A percentile compares a stretch with the other conserved stretches of the same genome.
phyloP scores from a whole-genome alignment of 495 filamentous ascomycete genomes.

The Bathelium albidoporum region DNA sequence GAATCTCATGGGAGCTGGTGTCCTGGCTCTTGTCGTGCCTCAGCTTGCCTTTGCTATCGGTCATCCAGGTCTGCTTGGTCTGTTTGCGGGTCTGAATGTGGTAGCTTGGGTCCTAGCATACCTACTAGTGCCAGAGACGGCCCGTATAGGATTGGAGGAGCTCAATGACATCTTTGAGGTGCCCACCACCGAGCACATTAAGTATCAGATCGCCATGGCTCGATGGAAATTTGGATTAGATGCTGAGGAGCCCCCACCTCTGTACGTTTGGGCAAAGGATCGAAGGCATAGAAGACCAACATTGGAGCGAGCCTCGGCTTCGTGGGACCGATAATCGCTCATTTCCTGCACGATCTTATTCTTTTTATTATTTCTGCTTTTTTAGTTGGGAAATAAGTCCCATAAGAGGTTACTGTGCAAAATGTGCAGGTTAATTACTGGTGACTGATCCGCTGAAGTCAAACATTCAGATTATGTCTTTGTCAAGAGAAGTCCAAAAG shows the following conservation, averaged over 20 bases:
- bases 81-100: constrained; percentile 19
- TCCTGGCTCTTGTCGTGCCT: constrained; percentile 20
- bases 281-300: neutral
- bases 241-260: neutral
- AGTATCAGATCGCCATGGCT: constrained; percentile 25
- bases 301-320: neutral
- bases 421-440: no score
- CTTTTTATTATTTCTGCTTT: neutral
- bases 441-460: no score
- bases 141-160: constrained; percentile 51
- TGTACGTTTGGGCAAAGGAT: constrained; percentile 2
- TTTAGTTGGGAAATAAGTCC: no score
- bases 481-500: no score
- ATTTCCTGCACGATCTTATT: neutral
- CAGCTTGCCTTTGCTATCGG: constrained; percentile 12
- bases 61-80: constrained; percentile 13
- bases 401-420: no score
- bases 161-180: constrained; percentile 63
- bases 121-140: constrained; percentile 19
- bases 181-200: constrained; percentile 26
- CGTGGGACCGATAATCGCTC: neutral
- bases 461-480: no score
- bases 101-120: constrained; percentile 18
- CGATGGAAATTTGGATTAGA: neutral
- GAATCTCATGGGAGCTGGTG: constrained; percentile 20